These are phyloP conservation scores for Spencermartinsiella europaea DNA, from an alignment of 805 yeast species.

Conservation along the genomic window DNA sequence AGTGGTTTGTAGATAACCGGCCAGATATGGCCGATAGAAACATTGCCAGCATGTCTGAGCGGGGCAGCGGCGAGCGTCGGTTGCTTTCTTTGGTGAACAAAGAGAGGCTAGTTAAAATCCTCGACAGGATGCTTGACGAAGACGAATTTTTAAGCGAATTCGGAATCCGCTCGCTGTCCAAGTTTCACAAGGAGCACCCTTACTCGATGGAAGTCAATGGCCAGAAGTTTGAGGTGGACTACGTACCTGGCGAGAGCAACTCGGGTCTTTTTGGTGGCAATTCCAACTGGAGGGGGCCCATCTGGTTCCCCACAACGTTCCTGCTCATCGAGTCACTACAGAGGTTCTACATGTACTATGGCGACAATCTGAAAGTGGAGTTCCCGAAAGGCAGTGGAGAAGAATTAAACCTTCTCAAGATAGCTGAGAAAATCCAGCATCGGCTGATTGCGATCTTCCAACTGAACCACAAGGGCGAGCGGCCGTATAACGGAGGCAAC, in stretches of 20 bases:
- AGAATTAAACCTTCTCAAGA: conserved; percentile 71
- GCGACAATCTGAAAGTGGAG: conserved; percentile 77
- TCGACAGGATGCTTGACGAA: conserved; percentile 79
- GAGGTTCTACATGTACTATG: conserved; percentile 82
- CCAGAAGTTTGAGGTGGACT: conserved; percentile 59
- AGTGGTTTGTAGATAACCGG: conserved; percentile 76
- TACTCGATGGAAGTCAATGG: conserved; percentile 81
- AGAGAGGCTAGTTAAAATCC: conserved; percentile 69
- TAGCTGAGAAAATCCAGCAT: conserved; percentile 86
- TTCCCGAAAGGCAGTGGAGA: conserved; percentile 84
- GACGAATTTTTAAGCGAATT: conserved; percentile 76
- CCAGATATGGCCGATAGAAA: conserved; percentile 69
- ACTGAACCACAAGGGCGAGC: conserved; percentile 36
- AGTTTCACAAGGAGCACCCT: conserved; percentile 79
- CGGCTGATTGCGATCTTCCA: conserved; percentile 69
- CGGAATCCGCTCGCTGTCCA: conserved; percentile 86
- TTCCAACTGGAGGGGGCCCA: conserved; percentile 96
- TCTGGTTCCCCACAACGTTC: conserved; percentile 93
- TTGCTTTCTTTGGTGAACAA: conserved; percentile 74
- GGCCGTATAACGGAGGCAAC: conserved; percentile 68
- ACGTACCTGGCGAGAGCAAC: conserved; percentile 84
- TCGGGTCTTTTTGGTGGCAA: conserved; percentile 95
- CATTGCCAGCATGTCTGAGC: conserved; percentile 71
- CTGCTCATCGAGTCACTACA: conserved; percentile 80
- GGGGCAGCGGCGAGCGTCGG: conserved; percentile 80